Percentiles rank a stretch among this genome's conserved stretches.
These are phyloP conservation scores for Penicillium sp. DNA, from an alignment of 2,329 filamentous ascomycete species.

Conservation along the genomic window DNA sequence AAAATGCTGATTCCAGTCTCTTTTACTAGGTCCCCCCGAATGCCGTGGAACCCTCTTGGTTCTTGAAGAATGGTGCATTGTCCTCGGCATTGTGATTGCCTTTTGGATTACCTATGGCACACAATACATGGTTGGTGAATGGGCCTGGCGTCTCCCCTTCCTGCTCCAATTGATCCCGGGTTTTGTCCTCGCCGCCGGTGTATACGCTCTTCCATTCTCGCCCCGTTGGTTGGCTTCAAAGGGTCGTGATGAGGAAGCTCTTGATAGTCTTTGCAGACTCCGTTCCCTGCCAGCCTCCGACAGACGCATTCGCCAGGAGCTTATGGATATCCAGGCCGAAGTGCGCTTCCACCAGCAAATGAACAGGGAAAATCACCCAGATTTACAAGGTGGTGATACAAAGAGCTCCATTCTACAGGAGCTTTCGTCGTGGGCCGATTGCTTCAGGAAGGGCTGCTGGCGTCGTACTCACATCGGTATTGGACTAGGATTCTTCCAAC, in stretches of 20 bases:
- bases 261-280: conserved; percentile 50
- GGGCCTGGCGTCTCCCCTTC: conserved; percentile 52
- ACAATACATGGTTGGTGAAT: conserved; percentile 46
- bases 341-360: conserved; percentile 53
- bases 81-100: conserved; percentile 44
- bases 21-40: conserved; percentile 41
- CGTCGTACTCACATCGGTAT: conserved; percentile 53
- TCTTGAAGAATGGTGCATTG: conserved; percentile 45
- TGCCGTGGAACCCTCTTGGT: conserved; percentile 50
- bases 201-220: conserved; percentile 54
- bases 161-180: conserved; percentile 49
- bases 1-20: neutral
- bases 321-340: conserved; percentile 53
- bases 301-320: conserved; percentile 53
- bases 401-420: conserved; percentile 48
- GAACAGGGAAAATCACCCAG: conserved; percentile 42
- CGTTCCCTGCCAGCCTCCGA: conserved; percentile 53
- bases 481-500: conserved; percentile 59
- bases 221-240: conserved; percentile 55
- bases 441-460: conserved; percentile 52
- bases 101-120: conserved; percentile 48
- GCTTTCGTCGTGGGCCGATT: conserved; percentile 51
- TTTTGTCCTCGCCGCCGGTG: conserved; percentile 38
- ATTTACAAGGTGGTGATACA: conserved; percentile 34
- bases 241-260: conserved; percentile 50